Percentiles rank a stretch among this genome's conserved stretches.
Evolutionary conservation across 495 filamentous ascomycete genomes (phyloP).

Genomic region (Hypoxylon cercidicola): DNA sequence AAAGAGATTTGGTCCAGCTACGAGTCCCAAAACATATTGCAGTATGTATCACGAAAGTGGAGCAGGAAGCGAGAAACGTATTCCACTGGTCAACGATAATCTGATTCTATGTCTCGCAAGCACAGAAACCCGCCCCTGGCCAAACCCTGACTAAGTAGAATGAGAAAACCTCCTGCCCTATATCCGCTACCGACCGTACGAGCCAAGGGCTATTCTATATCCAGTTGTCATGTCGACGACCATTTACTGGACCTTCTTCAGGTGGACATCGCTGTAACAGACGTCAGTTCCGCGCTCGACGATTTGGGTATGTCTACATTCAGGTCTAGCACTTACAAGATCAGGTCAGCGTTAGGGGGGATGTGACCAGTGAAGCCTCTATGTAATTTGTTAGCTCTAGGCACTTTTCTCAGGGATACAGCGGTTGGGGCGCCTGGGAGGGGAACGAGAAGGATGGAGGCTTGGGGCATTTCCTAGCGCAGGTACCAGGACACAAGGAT

Average conservation of each 20-base stretch:
- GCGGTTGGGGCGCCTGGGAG: neutral
- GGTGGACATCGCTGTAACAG: constrained; percentile 60
- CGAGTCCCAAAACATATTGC: constrained; percentile 27
- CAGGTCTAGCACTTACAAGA: constrained; percentile 59
- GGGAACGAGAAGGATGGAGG: constrained; percentile 8
- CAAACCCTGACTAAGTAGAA: constrained; percentile 23
- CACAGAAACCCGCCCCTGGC: constrained; percentile 33
- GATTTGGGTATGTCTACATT: constrained; percentile 6
- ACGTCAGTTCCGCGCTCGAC: constrained; percentile 18
- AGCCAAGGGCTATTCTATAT: constrained; percentile 12
- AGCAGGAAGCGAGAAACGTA: constrained; percentile 27
- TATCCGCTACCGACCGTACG: constrained; percentile 19
- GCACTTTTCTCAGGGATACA: constrained; percentile 1
- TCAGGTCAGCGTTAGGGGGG: constrained; percentile 61
- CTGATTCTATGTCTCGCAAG: constrained; percentile 33
- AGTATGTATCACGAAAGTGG: constrained; percentile 35
- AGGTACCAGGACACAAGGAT: constrained; percentile 1
- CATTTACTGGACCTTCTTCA: constrained; percentile 58
- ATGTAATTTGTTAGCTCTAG: constrained; percentile 39
- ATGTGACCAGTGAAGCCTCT: constrained; percentile 76
- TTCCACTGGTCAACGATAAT: constrained; percentile 39
- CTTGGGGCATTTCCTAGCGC: constrained; percentile 1
- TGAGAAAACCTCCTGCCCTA: constrained; percentile 29
- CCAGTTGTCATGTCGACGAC: neutral
- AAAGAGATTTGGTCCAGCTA: constrained; percentile 14